Percentiles rank a stretch among this genome's conserved stretches.
These are phyloP conservation scores for Gastrodia elata DNA, from an alignment of 106 monocot species.

Conservation along the genomic window DNA sequence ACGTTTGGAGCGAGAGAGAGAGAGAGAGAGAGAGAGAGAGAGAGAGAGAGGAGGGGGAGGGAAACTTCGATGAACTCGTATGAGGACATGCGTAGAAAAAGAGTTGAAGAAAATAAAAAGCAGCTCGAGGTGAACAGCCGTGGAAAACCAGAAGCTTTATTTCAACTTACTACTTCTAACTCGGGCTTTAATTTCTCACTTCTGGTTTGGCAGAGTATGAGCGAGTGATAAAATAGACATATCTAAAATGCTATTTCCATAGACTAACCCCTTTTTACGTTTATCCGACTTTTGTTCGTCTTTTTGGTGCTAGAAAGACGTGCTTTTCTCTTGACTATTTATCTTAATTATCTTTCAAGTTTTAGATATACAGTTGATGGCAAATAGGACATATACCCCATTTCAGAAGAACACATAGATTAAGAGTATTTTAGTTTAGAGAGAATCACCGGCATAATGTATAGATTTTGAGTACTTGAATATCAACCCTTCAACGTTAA, in stretches of 20 bases:
- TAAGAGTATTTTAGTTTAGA: background rate
- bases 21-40: background rate
- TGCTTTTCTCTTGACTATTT: background rate
- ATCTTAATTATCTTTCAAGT: background rate
- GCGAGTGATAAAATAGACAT: background rate
- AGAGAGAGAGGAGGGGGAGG: background rate
- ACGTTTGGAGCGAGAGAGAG: background rate
- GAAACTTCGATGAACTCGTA: background rate
- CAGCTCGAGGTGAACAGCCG: constrained; percentile 1
- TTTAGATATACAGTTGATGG: background rate
- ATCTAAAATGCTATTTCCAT: background rate
- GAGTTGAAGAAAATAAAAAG: constrained; percentile 7
- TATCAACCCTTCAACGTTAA: too few species aligned
- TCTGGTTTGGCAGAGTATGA: background rate
- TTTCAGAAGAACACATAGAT: background rate
- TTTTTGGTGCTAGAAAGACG: background rate
- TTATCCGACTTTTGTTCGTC: background rate
- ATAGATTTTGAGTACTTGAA: too few species aligned
- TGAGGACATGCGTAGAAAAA: constrained; percentile 6
- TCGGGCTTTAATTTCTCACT: background rate
- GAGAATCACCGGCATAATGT: too few species aligned
- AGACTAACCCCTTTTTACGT: background rate
- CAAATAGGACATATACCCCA: background rate
- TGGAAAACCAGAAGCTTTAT: background rate
- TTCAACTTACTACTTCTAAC: background rate